These are phyloP conservation scores for Talaromyces piceae DNA, from an alignment of 2,329 filamentous ascomycete genomes.

Conservation along the genomic window DNA sequence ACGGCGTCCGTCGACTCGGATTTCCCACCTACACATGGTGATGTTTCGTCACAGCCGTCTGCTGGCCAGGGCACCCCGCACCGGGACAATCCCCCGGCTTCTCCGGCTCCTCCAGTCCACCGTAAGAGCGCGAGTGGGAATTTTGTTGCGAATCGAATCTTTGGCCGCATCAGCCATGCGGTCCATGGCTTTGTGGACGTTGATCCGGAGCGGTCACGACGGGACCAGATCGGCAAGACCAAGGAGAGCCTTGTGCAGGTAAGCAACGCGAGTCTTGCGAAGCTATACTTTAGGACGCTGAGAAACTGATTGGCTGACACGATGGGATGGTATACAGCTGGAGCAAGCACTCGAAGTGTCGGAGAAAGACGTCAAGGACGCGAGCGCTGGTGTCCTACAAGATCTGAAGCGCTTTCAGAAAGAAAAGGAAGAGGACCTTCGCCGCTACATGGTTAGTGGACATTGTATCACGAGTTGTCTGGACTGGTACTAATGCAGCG, in stretches of 20 bases:
- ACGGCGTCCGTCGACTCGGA: constrained; percentile 91
- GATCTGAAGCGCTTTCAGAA: constrained; percentile 88
- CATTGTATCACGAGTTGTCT: not conserved
- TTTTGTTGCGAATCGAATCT: constrained; percentile 87
- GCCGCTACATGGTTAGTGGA: constrained; percentile 81
- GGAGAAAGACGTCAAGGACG: constrained; percentile 87
- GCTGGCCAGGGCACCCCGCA: constrained; percentile 62
- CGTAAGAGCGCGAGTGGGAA: constrained; percentile 78
- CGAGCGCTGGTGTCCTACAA: constrained; percentile 76
- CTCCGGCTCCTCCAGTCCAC: constrained; percentile 45
- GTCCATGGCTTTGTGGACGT: constrained; percentile 95
- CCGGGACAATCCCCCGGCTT: constrained; percentile 16
- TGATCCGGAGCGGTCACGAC: constrained; percentile 83
- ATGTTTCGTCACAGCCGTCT: constrained; percentile 56
- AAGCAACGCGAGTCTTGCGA: no score
- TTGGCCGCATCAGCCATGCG: constrained; percentile 89
- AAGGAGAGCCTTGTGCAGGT: constrained; percentile 69
- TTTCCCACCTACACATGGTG: constrained; percentile 82
- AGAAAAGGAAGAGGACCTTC: constrained; percentile 92
- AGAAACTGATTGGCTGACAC: not conserved
- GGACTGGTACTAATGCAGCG: no score
- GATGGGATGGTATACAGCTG: constrained; percentile 59
- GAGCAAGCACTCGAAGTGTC: constrained; percentile 86
- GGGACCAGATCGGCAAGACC: constrained; percentile 94
- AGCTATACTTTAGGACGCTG: no score